Percentiles rank a stretch among this genome's conserved stretches.
These are phyloP conservation scores for Cutaneotrichosporon daszewskae DNA, from an alignment of 1,284 basidiomycete genomes.

Conservation along the genomic window DNA sequence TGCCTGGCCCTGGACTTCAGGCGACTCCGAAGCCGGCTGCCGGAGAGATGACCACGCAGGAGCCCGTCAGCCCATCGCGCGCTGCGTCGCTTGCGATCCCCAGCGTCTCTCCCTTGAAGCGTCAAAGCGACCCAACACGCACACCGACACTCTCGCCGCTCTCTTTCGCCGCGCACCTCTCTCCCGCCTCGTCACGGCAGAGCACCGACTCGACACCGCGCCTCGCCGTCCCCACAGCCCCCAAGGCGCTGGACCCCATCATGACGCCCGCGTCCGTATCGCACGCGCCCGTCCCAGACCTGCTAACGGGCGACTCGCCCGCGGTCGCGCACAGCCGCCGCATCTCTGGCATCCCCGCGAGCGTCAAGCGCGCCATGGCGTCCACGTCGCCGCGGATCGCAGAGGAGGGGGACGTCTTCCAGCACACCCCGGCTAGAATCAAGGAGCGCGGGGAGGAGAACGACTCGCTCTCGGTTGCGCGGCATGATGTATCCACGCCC, in stretches of 20 bases:
- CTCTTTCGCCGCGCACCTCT: background rate
- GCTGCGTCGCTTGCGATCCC: background rate
- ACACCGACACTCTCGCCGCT: conserved; percentile 5
- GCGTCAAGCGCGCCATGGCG: conserved; percentile 4
- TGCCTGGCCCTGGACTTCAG: conserved; percentile 7
- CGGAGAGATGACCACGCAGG: background rate
- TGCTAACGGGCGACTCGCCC: conserved; percentile 5
- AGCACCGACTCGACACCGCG: conserved; percentile 6
- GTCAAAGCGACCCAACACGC: background rate
- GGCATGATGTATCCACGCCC: conserved; percentile 17
- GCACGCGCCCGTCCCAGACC: no score
- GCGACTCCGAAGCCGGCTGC: background rate
- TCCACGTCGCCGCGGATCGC: background rate
- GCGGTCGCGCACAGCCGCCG: conserved; percentile 13
- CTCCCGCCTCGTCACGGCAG: conserved; percentile 9
- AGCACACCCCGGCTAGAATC: background rate
- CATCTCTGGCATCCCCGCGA: conserved; percentile 12
- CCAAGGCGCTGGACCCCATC: conserved; percentile 13
- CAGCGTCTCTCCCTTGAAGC: background rate
- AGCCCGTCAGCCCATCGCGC: background rate
- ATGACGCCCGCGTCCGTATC: conserved; percentile 13
- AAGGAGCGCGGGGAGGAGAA: background rate
- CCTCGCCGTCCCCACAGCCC: conserved; percentile 1
- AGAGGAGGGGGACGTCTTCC: background rate
- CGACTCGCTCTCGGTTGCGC: conserved; percentile 1